Conservation (phyloP, 106 monocot genomes). For the Acanthochlamys bracteata region DNA sequence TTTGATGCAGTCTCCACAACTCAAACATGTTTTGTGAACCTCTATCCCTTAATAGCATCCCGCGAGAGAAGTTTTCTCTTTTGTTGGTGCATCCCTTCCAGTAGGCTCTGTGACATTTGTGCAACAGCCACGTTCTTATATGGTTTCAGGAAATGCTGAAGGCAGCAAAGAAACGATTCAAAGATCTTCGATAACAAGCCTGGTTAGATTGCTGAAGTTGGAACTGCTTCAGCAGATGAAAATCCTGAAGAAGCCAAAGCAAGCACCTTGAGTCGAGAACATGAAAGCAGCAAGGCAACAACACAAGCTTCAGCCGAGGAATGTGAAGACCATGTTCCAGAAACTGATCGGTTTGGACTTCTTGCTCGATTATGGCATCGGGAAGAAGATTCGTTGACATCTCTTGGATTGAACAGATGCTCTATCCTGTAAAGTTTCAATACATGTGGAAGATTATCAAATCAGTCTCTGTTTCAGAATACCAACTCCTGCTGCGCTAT, state of each 20-base stretch:
- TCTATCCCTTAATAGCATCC: too few species aligned
- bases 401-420: constrained; percentile 65
- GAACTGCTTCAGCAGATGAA: constrained; percentile 16
- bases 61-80: too few species aligned
- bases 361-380: constrained; percentile 60
- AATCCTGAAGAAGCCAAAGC: neutral
- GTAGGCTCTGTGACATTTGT: too few species aligned
- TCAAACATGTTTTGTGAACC: too few species aligned
- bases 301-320: neutral
- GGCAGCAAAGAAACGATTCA: constrained; percentile 75
- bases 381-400: constrained; percentile 41
- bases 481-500: neutral
- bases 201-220: constrained; percentile 75
- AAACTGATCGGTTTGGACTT: constrained; percentile 32
- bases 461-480: neutral
- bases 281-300: neutral
- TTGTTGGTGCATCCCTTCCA: too few species aligned
- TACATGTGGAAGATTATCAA: neutral
- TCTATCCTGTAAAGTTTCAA: constrained; percentile 26
- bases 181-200: constrained; percentile 98
- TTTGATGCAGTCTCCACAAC: too few species aligned
- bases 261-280: neutral
- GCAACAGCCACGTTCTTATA: too few species aligned
- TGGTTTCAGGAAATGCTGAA: constrained; percentile 57
- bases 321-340: constrained; percentile 4